These are phyloP conservation scores for Asterella californica DNA, from an alignment of 225 moss, liverwort and hornwort genomes.

Conservation along the genomic window DNA sequence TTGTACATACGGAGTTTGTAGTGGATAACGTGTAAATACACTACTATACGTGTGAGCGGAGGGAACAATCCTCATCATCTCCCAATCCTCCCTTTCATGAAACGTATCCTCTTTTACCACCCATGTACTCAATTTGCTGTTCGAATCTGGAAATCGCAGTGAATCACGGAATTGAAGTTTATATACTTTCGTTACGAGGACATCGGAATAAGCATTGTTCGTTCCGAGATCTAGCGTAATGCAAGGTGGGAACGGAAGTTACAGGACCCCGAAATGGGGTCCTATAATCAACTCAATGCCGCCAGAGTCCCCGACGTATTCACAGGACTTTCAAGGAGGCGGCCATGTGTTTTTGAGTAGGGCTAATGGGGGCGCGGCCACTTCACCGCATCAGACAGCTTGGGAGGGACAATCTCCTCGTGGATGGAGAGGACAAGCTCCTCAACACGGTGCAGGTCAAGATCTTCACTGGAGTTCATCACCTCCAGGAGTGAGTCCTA, in stretches of 20 bases:
- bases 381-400: constrained; percentile 23
- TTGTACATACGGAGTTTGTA: constrained; percentile 5
- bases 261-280: constrained; percentile 29
- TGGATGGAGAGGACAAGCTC: constrained; percentile 25
- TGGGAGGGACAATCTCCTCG: constrained; percentile 27
- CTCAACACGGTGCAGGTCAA: constrained; percentile 12
- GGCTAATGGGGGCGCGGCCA: constrained; percentile 17
- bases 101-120: neutral
- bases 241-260: constrained; percentile 28
- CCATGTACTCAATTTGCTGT: constrained; percentile 16
- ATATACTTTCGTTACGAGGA: neutral
- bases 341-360: constrained; percentile 25
- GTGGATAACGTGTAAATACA: neutral
- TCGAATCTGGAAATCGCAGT: constrained; percentile 12
- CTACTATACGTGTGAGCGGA: neutral
- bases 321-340: constrained; percentile 36
- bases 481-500: constrained; percentile 28
- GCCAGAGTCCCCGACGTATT: constrained; percentile 22
- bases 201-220: neutral
- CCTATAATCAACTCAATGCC: constrained; percentile 16
- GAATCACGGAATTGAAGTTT: neutral
- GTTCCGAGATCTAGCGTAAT: constrained; percentile 23
- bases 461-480: constrained; percentile 30
- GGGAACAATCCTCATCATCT: neutral
- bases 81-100: neutral